These are phyloP conservation scores for Backusella macrospora DNA, from an alignment of 192 early-diverging fungal genomes.

Conservation along the genomic window DNA sequence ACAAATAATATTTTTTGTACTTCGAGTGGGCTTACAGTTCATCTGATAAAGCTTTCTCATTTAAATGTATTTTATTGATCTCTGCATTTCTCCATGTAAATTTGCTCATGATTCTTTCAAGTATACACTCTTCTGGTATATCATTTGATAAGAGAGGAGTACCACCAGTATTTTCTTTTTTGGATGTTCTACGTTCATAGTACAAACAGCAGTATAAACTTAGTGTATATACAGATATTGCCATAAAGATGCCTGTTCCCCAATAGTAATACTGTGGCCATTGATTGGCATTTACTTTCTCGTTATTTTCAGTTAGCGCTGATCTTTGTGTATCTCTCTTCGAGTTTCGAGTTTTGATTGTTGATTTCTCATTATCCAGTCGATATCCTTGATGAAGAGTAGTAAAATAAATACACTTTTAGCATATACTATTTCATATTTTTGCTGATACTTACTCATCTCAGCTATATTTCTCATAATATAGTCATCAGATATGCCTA, in stretches of 20 bases:
- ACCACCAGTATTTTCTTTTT: too few relatives aligned
- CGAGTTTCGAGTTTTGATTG: not conserved
- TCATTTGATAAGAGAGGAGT: not conserved
- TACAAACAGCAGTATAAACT: conserved; percentile 34
- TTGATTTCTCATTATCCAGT: not conserved
- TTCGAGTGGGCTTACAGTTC: conserved; percentile 33
- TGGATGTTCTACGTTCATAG: not conserved
- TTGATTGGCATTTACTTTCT: not conserved
- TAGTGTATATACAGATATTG: conserved; percentile 23
- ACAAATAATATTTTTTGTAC: not conserved
- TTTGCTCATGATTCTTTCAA: not conserved
- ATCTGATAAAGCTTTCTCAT: conserved; percentile 26
- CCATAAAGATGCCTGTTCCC: conserved; percentile 27
- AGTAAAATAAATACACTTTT: not conserved
- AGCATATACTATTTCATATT: not conserved
- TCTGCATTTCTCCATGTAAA: not conserved
- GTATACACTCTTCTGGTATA: not conserved
- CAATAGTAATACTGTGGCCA: conserved; percentile 31
- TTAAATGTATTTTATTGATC: not conserved
- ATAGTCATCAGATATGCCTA: not conserved
- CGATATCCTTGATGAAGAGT: not conserved
- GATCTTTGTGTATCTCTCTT: not conserved
- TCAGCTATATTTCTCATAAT: not conserved
- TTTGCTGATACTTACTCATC: not conserved
- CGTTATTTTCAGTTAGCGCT: not conserved